Evolutionary conservation across 139 green algal species (phyloP), one percentile per base, ranked within the genome.

Genomic region (Marvania coccoides): DNA sequence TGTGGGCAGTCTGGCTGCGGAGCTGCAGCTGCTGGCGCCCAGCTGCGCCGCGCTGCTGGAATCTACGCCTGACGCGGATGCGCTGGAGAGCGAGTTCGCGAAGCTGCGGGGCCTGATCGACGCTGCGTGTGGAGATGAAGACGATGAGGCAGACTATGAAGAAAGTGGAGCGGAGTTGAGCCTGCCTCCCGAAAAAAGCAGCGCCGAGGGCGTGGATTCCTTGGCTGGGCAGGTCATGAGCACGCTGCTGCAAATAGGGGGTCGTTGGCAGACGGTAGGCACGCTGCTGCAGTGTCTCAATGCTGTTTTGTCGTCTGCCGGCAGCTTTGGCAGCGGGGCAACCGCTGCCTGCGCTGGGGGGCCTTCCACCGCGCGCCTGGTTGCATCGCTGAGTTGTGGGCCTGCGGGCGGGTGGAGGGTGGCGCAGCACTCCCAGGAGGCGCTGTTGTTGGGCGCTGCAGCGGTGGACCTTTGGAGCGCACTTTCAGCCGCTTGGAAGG

Each of bases 1-100:
- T 19, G 7, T 74, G 4, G 37, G 33, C 53, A 74, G 39, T 3
- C 26, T 55, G 10, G 59, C 68, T 0, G 42, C 53, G 0, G 68
- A 74, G 53, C 39, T 69, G 58, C 68, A 69, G 68, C 54, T 74
- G 47, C 39, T 69, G 53, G 12, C 58, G 37, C 58, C 68, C 13
- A 12, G 28, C 23, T 46, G 67, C 53, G 14, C 61, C 31, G 51
- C 40, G n/a, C 42, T 68, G 28, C 26, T 66, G 47, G 23, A 28
- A 5, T 31, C 58, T 9, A 31, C 45, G 1, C 31, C 45, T 0
- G 59, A 39, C n/a, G 39, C 39, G 8, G 39, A 56, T 28, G 39
- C 39, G 15, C 29, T 65, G 30, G 59, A 55, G 5, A 19, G 6
- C 14, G 5, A 19, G 48, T 35, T 37, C n/a, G n/a, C n/a, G n/a